phyloP scores from a whole-genome alignment of 176 grass and related monocot species.

The Carex scoparia region DNA sequence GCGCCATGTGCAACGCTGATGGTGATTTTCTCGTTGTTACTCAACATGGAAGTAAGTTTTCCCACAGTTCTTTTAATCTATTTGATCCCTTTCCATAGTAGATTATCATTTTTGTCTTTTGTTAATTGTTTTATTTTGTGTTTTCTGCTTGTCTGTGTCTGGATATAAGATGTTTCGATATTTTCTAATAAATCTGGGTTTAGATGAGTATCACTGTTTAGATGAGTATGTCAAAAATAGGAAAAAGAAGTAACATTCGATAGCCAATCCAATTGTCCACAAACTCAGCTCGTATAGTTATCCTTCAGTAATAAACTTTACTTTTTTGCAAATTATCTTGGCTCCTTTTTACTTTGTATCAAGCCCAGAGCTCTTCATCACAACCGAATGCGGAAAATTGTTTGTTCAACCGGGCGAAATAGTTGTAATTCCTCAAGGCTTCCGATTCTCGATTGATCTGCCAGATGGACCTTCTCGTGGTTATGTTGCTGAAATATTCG shows the following conservation, averaged over 20 bases:
- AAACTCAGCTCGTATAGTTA: neutral
- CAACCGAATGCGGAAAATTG: slow-evolving; percentile 82
- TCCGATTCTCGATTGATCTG: slow-evolving; percentile 68
- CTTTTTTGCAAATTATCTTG: neutral
- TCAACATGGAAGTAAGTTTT: slow-evolving; percentile 65
- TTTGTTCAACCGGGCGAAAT: slow-evolving; percentile 72
- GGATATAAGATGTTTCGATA: neutral
- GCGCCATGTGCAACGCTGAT: slow-evolving; percentile 86
- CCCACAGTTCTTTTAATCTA: neutral
- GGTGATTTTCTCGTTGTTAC: slow-evolving; percentile 91
- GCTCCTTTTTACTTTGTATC: slow-evolving; percentile 31
- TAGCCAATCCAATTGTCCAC: neutral
- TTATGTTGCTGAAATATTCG: slow-evolving; percentile 88
- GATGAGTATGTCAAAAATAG: neutral
- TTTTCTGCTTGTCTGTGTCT: neutral
- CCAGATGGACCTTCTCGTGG: slow-evolving; percentile 76
- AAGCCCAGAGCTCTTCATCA: slow-evolving; percentile 79
- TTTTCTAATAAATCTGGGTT: neutral
- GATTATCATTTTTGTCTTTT: neutral
- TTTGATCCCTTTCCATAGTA: neutral
- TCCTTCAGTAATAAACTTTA: slow-evolving; percentile 9
- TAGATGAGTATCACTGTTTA: neutral
- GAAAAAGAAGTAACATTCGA: neutral
- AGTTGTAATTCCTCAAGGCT: slow-evolving; percentile 84
- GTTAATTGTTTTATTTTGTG: neutral